Conservation (phyloP, 225 moss, liverwort and hornwort genomes). For the Polytrichum commune region DNA sequence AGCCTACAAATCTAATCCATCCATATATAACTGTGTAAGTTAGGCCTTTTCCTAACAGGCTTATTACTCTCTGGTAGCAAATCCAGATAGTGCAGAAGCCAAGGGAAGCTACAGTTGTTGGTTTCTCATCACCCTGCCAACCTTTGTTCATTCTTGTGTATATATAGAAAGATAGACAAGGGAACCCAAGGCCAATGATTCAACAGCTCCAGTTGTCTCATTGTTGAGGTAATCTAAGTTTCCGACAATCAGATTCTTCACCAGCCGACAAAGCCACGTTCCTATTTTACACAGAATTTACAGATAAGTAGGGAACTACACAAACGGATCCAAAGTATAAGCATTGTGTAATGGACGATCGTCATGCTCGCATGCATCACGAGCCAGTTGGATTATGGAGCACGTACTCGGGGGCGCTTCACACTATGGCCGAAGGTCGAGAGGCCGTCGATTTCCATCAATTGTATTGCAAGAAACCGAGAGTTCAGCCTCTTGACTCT, state of each 20-base stretch:
- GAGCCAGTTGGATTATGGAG: constrained; percentile 55
- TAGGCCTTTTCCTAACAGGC: too few species aligned
- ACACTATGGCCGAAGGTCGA: too few species aligned
- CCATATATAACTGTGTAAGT: too few species aligned
- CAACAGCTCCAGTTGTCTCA: constrained; percentile 39
- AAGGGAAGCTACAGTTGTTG: constrained; percentile 32
- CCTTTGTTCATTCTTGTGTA: constrained; percentile 57
- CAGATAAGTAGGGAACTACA: constrained; percentile 44
- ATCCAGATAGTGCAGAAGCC: constrained; percentile 54
- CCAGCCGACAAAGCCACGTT: neutral
- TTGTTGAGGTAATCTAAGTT: constrained; percentile 23
- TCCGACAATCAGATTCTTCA: neutral
- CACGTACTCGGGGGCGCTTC: constrained; percentile 48
- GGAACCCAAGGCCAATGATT: constrained; percentile 44
- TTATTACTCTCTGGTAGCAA: constrained; percentile 17
- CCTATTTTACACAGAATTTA: constrained; percentile 8
- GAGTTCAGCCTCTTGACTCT: too few species aligned
- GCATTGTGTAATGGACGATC: constrained; percentile 47
- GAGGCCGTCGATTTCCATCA: too few species aligned
- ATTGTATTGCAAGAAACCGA: too few species aligned
- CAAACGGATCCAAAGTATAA: constrained; percentile 45
- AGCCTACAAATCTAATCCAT: neutral
- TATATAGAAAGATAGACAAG: constrained; percentile 49
- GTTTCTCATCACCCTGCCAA: constrained; percentile 44
- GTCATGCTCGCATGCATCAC: constrained; percentile 60